Base-by-base conservation (phyloP, 2,329 filamentous ascomycete genomes). In the Teratosphaeria pseudoeucalypti region DNA sequence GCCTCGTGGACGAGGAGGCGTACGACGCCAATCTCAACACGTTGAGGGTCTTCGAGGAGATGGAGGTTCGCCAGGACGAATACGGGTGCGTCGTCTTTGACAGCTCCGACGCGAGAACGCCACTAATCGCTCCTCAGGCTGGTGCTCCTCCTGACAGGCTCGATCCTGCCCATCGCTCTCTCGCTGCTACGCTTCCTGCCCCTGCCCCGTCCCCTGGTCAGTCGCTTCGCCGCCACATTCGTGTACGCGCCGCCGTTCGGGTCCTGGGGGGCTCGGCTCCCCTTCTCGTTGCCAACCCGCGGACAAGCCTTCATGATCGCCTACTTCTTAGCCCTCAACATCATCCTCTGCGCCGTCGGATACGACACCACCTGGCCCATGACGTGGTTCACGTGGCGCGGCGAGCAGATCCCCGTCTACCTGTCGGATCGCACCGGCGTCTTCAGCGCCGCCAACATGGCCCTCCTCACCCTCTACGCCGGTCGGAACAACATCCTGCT, bases 401-500 rank as follows among this genome's bases (percentile, higher is more conserved):
- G 43, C 16, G 1, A 49, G 32, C 27, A 76, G 61, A 65, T 78
- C 1, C 66, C 69, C 14, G 65, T 67, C 1, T 72, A 74, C 52
- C 62, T 80, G 1, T 66, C 69, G 1, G 75, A 76, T 60, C 74
- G 79, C 0, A 72, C 74, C 3, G 79, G 79, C 3, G 64, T 70
- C 1, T 61, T 80, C 3, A 69, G 68, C 4, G 76, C 78, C 54
- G 73, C 73, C 5, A 73, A 77, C 9, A 55, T 78, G 0, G 74
- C 78, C 0, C 63, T 81, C 0, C 56, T 77, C 0, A 66, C 81
- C 12, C 71, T 82, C 2, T 81, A 77, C 57, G 71, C 75, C 0
- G 70, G 74, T 0, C 70, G 80, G 1, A 81, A 82, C 63, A 81
- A 78, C 57, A 26, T 81, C 2, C 71, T 81, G 0, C 71, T 81